Percentiles rank a stretch among this genome's conserved stretches.
These are phyloP conservation scores for Diatrype stigma DNA, from an alignment of 2,329 filamentous ascomycete species.

Conservation along the genomic window DNA sequence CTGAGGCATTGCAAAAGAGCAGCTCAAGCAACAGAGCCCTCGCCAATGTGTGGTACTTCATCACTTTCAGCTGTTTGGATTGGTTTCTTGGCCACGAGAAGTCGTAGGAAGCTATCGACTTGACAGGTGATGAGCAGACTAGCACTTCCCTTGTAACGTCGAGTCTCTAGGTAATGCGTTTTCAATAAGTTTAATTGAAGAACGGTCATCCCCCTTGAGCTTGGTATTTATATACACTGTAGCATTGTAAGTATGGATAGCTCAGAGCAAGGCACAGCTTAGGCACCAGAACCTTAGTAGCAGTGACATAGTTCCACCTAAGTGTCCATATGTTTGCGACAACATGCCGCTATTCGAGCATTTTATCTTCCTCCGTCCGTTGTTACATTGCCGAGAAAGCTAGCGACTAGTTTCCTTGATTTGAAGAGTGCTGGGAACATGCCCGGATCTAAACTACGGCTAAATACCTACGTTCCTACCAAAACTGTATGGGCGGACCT, in stretches of 20 bases:
- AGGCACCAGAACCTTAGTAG: neutral
- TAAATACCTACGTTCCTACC: neutral
- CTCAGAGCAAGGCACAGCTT: neutral
- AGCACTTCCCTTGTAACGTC: neutral
- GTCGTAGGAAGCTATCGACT: neutral
- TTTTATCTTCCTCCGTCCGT: neutral
- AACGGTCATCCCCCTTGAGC: too few relatives aligned
- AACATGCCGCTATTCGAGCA: neutral
- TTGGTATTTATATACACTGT: neutral
- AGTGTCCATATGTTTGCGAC: neutral
- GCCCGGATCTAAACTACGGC: neutral
- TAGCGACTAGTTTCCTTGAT: neutral
- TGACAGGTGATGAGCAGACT: neutral
- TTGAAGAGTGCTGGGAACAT: neutral
- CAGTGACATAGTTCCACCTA: neutral
- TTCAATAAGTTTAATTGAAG: too few relatives aligned
- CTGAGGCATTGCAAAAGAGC: constrained; percentile 8
- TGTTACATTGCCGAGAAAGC: neutral
- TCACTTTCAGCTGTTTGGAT: neutral
- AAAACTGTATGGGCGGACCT: too few relatives aligned
- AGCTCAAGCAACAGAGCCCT: constrained; percentile 14
- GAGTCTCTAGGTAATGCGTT: neutral
- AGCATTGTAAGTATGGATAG: neutral
- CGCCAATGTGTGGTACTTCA: constrained; percentile 9
- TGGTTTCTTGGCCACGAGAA: neutral